Evolutionary conservation across 495 filamentous ascomycete species (phyloP), one percentile per base, ranked within the genome.

Genomic region (Extremus antarcticus): DNA sequence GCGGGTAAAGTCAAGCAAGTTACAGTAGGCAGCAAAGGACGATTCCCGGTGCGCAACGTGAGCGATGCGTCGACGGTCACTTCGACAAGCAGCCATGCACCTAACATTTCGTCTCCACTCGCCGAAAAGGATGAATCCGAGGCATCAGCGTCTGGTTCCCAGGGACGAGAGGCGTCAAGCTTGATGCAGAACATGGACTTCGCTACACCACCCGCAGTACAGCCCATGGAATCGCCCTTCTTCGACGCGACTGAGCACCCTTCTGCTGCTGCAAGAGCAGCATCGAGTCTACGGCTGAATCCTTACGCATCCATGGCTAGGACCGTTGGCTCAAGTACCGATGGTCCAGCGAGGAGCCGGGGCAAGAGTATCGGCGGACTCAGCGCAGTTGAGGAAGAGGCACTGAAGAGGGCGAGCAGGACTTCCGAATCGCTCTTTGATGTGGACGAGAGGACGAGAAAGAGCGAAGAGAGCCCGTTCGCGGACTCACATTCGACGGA

Each of bases 341-440:
- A 48, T 15, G 53, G 58, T n/a, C 21, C 23, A 24, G 51, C 21
- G 23, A 32, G 38, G 47, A 57, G 47, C 17, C 48, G 46, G 3
- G 50, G 51, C 13, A 45, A 47, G 23, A 25, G 55, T 17, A 47
- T 17, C 16, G 54, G 40, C 39, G 56, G 24, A 50, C 62, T 63
- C 55, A 65, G 51, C 41, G 65, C 66, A 3, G 64, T 70, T 24
- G 60, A 60, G 15, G 69, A 71, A 46, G 68, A 71, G 56, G 64
- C 63, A 10, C 66, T 62, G 7, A 64, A 61, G 47, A 43, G 66
- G 16, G 64, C 59, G 13, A 69, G 64, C 46, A 21, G 11, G 49
- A 48, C 20, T 10, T 23, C 46, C 21, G 35, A 54, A 24, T n/a
- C n/a, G n/a, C n/a, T n/a, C n/a, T n/a, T n/a, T n/a, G n/a, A n/a